Conservation (phyloP, 768 basidiomycete species). For the Boletus insuetus region DNA sequence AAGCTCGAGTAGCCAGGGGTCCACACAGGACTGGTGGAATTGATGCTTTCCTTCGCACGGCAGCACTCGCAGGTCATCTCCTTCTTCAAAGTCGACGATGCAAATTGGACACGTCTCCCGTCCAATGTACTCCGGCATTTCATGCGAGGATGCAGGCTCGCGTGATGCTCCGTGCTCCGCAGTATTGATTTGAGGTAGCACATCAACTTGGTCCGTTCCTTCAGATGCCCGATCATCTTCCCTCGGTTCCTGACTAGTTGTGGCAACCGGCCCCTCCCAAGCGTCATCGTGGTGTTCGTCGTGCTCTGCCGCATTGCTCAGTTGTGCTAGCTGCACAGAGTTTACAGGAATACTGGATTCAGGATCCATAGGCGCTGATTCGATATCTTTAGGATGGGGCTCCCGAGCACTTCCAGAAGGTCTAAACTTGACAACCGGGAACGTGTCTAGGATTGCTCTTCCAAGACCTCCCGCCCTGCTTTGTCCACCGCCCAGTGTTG, state of each 20-base stretch:
- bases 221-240: slow-evolving; percentile 1
- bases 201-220: slow-evolving; percentile 6
- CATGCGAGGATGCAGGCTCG: not conserved
- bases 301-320: not conserved
- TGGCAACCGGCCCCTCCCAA: not conserved
- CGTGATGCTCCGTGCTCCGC: not conserved
- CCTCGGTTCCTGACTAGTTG: not conserved
- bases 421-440: slow-evolving; percentile 89
- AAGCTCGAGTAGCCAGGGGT: slow-evolving; percentile 89
- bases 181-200: not conserved
- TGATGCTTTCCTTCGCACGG: slow-evolving; percentile 90
- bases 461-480: slow-evolving; percentile 83
- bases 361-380: slow-evolving; percentile 14
- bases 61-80: slow-evolving; percentile 85
- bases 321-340: slow-evolving; percentile 12
- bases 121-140: slow-evolving; percentile 63
- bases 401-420: slow-evolving; percentile 19
- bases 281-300: not conserved
- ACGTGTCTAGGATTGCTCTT: slow-evolving; percentile 92
- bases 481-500: slow-evolving; percentile 39
- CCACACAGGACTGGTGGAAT: slow-evolving; percentile 89
- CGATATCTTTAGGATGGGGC: slow-evolving; percentile 32
- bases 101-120: slow-evolving; percentile 93
- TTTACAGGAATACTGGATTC: not conserved
- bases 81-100: slow-evolving; percentile 90